phyloP scores from a whole-genome alignment of 805 yeast species.

The Cyberlindnera samutprakarnensis region DNA sequence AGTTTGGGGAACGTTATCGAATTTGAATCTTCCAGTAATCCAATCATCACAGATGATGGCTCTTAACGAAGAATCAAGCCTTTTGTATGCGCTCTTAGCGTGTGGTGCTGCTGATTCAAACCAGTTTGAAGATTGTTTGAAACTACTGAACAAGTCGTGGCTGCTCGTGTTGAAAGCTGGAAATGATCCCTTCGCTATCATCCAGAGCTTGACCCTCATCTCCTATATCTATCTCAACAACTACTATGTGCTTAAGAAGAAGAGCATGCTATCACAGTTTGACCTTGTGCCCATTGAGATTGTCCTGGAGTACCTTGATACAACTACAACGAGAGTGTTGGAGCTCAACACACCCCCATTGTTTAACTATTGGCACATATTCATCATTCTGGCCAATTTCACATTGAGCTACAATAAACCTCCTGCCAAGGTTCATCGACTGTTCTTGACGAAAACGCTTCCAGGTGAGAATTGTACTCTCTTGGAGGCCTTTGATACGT shows the following conservation, averaged over 20 bases:
- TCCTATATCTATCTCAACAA: conserved; percentile 35
- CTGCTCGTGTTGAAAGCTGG: conserved; percentile 22
- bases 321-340: conserved; percentile 24
- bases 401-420: conserved; percentile 30
- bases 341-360: conserved; percentile 14
- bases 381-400: conserved; percentile 37
- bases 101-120: conserved; percentile 35
- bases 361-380: conserved; percentile 39
- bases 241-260: conserved; percentile 13
- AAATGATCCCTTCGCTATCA: conserved; percentile 24
- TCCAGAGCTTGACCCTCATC: conserved; percentile 38
- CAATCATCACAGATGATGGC: conserved; percentile 8
- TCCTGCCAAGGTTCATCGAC: conserved; percentile 31
- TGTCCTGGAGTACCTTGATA: conserved; percentile 42
- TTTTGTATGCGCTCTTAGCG: conserved; percentile 37
- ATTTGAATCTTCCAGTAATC: conserved; percentile 23
- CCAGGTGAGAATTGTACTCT: conserved; percentile 2
- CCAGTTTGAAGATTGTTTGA: conserved; percentile 27
- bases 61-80: conserved; percentile 25
- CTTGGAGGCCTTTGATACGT: conserved; percentile 4
- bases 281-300: conserved; percentile 35
- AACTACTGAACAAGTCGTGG: conserved; percentile 40
- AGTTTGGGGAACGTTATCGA: conserved; percentile 21
- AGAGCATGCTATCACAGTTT: conserved; percentile 11
- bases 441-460: conserved; percentile 13